Base-by-base conservation (phyloP, 305 asterid species). In the Fraxinus velutina region DNA sequence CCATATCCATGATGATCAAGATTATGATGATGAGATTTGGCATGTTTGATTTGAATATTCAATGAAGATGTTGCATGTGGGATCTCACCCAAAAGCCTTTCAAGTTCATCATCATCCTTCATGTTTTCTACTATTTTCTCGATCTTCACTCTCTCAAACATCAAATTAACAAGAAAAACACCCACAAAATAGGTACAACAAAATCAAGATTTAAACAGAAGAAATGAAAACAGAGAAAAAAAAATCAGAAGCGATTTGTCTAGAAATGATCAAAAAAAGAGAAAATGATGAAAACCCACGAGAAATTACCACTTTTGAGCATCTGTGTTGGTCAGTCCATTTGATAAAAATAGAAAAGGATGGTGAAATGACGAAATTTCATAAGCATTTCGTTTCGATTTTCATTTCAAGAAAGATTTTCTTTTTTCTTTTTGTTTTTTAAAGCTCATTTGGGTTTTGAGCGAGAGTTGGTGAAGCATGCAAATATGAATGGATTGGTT, bases 11-110 rank as follows among this genome's bases (percentile, higher is more conserved):
- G 84, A 44, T 84, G 74, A 27, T 68, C 74, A 68, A 68, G 74
- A 68, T 3, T 27, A 29, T 12, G 74, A 68, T 29, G 15, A 68
- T 68, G 74, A 68, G 74, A 68, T 68, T 68, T 68, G 74, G 74
- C 74, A 15, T 68, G 36, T 29, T 36, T 68, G 74, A 68, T 68
- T 68, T 68, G 90, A 22, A 79, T 79, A 60, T 79, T 86, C 36
- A 80, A 66, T 50, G 93, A 87, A 80, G 95, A 86, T 78, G 92
- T 87, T 79, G 87, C 97, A 78, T 87, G 94, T 78, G 97, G 94
- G 90, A 94, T 92, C 96, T 94, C 95, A 57, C 90, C 93, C 86
- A 92, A 89, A 70, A 92, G 85, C 90, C 84, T 87, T 77, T 94
- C 97, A 4, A 91, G 81, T 86, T 94, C 98, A 22, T 91, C 94